phyloP scores from a whole-genome alignment of 2,329 filamentous ascomycete species.

The Endoconidiophora laricicola region DNA sequence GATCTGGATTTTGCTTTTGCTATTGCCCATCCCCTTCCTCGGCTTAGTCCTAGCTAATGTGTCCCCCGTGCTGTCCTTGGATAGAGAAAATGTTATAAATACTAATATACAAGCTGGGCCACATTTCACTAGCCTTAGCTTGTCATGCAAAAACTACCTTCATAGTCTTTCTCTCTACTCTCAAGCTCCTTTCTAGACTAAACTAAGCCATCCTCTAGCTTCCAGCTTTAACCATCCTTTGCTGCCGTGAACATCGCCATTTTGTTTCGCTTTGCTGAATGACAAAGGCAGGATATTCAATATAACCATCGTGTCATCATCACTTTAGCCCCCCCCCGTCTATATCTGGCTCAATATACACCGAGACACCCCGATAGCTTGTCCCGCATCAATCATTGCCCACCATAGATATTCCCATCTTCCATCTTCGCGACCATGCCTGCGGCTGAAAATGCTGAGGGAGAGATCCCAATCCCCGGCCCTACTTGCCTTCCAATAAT shows the following conservation, averaged over 20 bases:
- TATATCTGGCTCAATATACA: not conserved
- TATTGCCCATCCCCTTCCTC: too few species aligned
- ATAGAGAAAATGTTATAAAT: not conserved
- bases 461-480: constrained; percentile 37
- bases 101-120: not conserved
- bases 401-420: constrained; percentile 1
- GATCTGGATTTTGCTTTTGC: too few species aligned
- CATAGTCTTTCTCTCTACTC: too few species aligned
- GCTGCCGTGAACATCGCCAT: too few species aligned
- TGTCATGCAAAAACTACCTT: too few species aligned
- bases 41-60: not conserved
- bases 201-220: too few species aligned
- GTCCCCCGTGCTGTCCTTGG: not conserved
- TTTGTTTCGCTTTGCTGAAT: too few species aligned
- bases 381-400: not conserved
- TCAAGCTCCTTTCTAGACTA: too few species aligned
- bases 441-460: not conserved
- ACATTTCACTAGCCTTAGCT: not conserved
- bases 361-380: not conserved
- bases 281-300: too few species aligned
- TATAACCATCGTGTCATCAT: not conserved
- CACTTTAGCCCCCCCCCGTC: not conserved
- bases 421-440: constrained; percentile 5
- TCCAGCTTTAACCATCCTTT: too few species aligned
- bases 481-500: constrained; percentile 47